phyloP scores from a whole-genome alignment of 495 filamentous ascomycete species.

The Penicillium subrubescens region DNA sequence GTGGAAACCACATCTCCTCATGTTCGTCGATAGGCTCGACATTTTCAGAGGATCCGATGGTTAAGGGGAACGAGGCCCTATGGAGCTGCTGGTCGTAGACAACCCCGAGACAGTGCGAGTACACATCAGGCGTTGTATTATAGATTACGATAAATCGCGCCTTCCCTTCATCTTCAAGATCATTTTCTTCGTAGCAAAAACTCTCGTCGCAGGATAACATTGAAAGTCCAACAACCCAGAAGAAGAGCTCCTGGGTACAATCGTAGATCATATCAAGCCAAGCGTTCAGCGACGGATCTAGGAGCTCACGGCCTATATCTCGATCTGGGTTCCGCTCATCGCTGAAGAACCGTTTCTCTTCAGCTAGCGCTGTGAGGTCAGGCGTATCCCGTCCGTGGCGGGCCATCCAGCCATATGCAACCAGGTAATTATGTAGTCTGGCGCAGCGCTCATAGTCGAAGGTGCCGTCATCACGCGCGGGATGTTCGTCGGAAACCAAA shows the following conservation, averaged over 20 bases:
- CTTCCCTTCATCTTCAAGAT: slow-evolving; percentile 12
- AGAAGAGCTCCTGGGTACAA: slow-evolving; percentile 24
- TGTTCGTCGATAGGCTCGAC: slow-evolving; percentile 20
- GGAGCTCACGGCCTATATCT: slow-evolving; percentile 20
- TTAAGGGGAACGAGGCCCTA: slow-evolving; percentile 17
- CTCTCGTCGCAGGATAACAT: slow-evolving; percentile 8
- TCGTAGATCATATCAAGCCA: slow-evolving; percentile 32
- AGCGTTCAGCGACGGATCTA: slow-evolving; percentile 26
- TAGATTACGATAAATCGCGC: slow-evolving; percentile 27
- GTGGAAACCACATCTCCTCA: slow-evolving; percentile 37
- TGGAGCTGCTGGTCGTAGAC: slow-evolving; percentile 24
- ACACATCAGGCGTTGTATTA: slow-evolving; percentile 7
- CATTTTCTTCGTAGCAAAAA: slow-evolving; percentile 16
- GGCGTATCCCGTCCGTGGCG: slow-evolving; percentile 16
- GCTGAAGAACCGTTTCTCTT: not conserved
- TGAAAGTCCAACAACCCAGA: slow-evolving; percentile 22
- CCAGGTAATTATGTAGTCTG: slow-evolving; percentile 45
- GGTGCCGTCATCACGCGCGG: slow-evolving; percentile 27
- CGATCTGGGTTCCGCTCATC: not conserved
- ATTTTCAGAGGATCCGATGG: slow-evolving; percentile 13
- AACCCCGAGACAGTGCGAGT: slow-evolving; percentile 20
- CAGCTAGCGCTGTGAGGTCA: slow-evolving; percentile 20
- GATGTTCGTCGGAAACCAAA: slow-evolving; percentile 33
- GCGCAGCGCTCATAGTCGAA: slow-evolving; percentile 45
- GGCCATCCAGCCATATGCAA: slow-evolving; percentile 36